Base-by-base conservation (phyloP, 2,329 filamentous ascomycete species). In the Clonostachys rosea region DNA sequence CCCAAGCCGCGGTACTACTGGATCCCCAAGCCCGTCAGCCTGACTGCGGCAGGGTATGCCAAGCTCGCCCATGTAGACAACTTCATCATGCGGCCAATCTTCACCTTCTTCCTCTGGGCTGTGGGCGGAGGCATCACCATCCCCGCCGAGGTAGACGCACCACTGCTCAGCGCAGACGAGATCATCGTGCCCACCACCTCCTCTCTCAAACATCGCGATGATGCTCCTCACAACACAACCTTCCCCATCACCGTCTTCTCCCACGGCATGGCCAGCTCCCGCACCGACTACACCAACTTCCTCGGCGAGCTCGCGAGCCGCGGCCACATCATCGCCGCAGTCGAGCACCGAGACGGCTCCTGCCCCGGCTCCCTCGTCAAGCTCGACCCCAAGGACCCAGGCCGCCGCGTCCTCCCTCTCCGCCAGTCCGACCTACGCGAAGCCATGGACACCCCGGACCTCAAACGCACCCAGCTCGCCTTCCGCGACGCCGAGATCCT, bases 291-390 rank as follows among this genome's bases (percentile, higher is more conserved):
- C 58, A 76, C 74, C 0, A 65, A 75, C 56, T 78, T 71, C 53
- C 64, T 74, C 14, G 72, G 73, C 48, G 71, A 76, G 48, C 62
- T 78, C 2, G 74, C 75, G 9, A 73, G 70, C n/a, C 65, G 68
- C 2, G 75, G 75, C 9, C 65, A 70, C 44, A 59, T 79, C 14
- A 68, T 78, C 33, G 75, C 72, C 36, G 70, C 74, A 34, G 49
- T 78, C 11, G 75, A 78, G 55, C 75, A 79, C 54, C 69, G 75
- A 39, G 75, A 79, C 48, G 75, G 75, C 8, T 76, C 72, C 47
- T 70, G 67, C 12, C 75, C 75, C 0, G 74, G 73, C 0, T 67
- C 69, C 2, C 46, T 68, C 35, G 59, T 78, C 47, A 62, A 55
- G 52, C 54, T 56, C 47, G 33, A 43, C 12, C 24, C 40, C 40